Conservation (phyloP, 2,329 filamentous ascomycete species). For the Hysterium pulicare region DNA sequence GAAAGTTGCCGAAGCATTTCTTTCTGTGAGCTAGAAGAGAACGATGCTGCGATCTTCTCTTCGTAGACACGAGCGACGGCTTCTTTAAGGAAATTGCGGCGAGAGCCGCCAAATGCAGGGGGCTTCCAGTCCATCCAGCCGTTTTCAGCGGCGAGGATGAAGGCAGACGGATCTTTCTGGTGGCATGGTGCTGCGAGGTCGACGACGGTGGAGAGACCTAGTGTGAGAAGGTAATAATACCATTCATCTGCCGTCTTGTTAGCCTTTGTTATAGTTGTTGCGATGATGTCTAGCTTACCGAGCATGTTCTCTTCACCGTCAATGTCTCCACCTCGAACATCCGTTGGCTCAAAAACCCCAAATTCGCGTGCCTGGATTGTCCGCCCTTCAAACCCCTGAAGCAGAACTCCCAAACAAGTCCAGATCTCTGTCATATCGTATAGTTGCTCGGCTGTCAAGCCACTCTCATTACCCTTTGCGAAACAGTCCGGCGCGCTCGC, state of each 20-base stretch:
- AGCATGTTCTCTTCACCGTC: slow-evolving; percentile 50
- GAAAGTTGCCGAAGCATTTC: slow-evolving; percentile 38
- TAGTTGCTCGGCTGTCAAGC: slow-evolving; percentile 54
- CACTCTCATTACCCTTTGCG: slow-evolving; percentile 53
- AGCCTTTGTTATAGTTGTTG: slow-evolving; percentile 6
- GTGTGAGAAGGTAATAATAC: slow-evolving; percentile 57
- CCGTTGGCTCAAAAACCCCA: slow-evolving; percentile 46
- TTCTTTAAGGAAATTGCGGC: slow-evolving; percentile 58
- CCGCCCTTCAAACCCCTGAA: slow-evolving; percentile 55
- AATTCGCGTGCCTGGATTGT: slow-evolving; percentile 52
- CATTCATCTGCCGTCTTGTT: slow-evolving; percentile 52
- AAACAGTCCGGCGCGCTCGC: slow-evolving; percentile 58
- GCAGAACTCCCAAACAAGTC: slow-evolving; percentile 56
- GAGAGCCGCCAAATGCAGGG: slow-evolving; percentile 44
- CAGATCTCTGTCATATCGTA: slow-evolving; percentile 65
- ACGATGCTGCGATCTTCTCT: slow-evolving; percentile 42
- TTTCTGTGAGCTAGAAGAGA: slow-evolving; percentile 30
- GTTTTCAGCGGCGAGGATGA: slow-evolving; percentile 51
- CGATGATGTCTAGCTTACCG: slow-evolving; percentile 34
- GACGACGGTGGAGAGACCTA: slow-evolving; percentile 56
- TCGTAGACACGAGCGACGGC: slow-evolving; percentile 60
- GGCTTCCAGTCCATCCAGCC: slow-evolving; percentile 58
- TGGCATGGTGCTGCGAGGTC: slow-evolving; percentile 44
- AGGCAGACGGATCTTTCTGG: slow-evolving; percentile 43
- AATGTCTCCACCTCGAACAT: slow-evolving; percentile 12